Evolutionary conservation across 139 green algal species (phyloP), one percentile per base, ranked within the genome.

Genomic region (Pleodorina starrii): DNA sequence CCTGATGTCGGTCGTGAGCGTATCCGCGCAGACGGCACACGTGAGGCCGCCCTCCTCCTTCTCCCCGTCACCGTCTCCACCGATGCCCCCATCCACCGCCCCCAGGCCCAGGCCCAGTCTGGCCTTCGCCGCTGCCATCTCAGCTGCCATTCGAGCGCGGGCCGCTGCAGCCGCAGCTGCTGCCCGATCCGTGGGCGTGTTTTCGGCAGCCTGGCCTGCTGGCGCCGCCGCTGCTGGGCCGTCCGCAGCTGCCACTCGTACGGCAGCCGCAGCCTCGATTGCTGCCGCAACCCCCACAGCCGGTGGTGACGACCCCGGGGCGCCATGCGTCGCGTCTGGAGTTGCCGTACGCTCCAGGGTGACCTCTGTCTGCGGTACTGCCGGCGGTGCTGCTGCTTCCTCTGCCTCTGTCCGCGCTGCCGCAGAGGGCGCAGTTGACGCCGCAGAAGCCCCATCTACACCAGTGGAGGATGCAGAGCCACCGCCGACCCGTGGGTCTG

Each of bases 11-110:
- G 40, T 29, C 36, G 25, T 60, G 11, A 86, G 40, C 23, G 79
- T 54, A 35, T 86, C 57, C 6, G 38, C 40, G 57, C 79, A 86
- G 10, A 86, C 57, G 79, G 6, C 43, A 27, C 81, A 87, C 32
- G 19, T 35, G 5, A 63, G 29, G 42, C 38, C 63, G 42, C 38
- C 63, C 29, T 66, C 63, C 6, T 87, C 63, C 1, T 76, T 40
- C 10, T 59, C 42, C 50, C 27, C 38, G 81, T 42, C 59, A 42
- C 42, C 81, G 36, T 40, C 50, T 5, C 25, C 51, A 19, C 35
- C 46, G 76, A 35, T 48, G 50, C 68, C 68, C 16, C 32, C 63
- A 38, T 66, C 32, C 12, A 73, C 32, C 2, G 63, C 5, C 2
- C 43, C 73, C 14, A 27, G 21, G 43, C 17, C 46, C 29, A 51